Percentiles rank a stretch among this genome's conserved stretches.
Conservation (phyloP, 2,329 filamentous ascomycete genomes). For the Fusarium avenaceum region DNA sequence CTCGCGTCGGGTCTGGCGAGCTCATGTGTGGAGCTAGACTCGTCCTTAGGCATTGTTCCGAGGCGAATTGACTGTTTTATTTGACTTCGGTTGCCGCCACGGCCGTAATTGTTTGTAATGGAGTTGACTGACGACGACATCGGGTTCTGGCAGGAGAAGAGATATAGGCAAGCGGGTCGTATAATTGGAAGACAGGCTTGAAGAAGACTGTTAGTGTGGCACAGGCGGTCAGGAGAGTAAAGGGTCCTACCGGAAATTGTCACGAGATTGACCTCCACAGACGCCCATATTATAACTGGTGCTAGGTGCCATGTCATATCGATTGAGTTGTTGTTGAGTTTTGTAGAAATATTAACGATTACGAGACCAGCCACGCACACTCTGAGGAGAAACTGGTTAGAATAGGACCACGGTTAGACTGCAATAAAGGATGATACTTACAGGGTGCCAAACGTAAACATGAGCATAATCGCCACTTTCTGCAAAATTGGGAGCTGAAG, state of each 20-base stretch:
- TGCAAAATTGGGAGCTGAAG: constrained; percentile 46
- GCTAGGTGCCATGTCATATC: constrained; percentile 42
- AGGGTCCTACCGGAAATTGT: constrained; percentile 37
- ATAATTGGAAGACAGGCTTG: constrained; percentile 45
- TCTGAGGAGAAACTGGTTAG: constrained; percentile 10
- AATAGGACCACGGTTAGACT: rapidly evolving
- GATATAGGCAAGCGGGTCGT: constrained; percentile 36
- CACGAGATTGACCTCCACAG: constrained; percentile 44
- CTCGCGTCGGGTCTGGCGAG: constrained; percentile 22
- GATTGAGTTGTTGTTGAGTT: constrained; percentile 29
- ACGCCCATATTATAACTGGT: constrained; percentile 42
- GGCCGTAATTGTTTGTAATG: constrained; percentile 9
- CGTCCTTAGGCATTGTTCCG: constrained; percentile 25
- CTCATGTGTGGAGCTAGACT: constrained; percentile 38
- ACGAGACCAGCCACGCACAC: constrained; percentile 41
- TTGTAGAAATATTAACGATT: constrained; percentile 33
- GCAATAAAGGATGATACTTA: constrained; percentile 10
- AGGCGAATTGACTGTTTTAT: constrained; percentile 37
- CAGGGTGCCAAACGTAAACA: constrained; percentile 51
- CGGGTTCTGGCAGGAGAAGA: constrained; percentile 26
- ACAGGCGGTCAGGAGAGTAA: rapidly evolving
- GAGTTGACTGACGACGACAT: constrained; percentile 12
- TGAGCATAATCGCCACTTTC: constrained; percentile 42
- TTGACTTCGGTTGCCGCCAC: constrained; percentile 25
- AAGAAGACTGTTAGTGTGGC: not conserved